These are phyloP conservation scores for Plasmodium sp. DNA, from an alignment of 169 alveolate species.

Conservation along the genomic window DNA sequence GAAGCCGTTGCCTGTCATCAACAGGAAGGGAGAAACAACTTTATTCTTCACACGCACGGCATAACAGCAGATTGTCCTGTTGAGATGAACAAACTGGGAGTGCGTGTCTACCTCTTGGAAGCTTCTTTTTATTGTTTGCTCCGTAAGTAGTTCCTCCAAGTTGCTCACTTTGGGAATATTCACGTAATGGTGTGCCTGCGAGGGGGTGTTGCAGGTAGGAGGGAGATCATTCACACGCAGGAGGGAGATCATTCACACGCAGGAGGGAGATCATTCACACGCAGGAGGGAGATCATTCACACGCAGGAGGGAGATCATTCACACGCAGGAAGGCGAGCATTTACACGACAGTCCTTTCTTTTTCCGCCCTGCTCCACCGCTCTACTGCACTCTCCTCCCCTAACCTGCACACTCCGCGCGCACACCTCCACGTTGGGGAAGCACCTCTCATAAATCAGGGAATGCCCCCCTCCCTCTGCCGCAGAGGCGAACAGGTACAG, in stretches of 20 bases:
- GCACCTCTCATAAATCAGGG: conserved; percentile 12
- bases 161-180: not conserved
- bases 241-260: too few species aligned
- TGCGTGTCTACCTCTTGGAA: not conserved
- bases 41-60: conserved; percentile 6
- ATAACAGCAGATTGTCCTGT: conserved; percentile 19
- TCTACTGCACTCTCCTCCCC: not conserved
- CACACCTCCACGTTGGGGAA: conserved; percentile 27
- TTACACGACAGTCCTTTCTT: not conserved
- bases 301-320: too few species aligned
- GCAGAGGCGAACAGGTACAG: conserved; percentile 6
- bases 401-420: conserved; percentile 21
- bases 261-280: too few species aligned
- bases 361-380: too few species aligned
- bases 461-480: not conserved
- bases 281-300: not conserved
- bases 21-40: conserved; percentile 13
- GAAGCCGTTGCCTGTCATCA: not conserved
- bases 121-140: conserved; percentile 14
- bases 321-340: too few species aligned
- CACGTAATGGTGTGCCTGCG: conserved; percentile 6
- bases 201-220: not conserved
- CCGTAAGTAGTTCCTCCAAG: conserved; percentile 9
- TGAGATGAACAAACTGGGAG: conserved; percentile 1
- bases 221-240: not conserved